Evolutionary conservation across 768 basidiomycete genomes (phyloP), one percentile per base, ranked within the genome.

Genomic region (Rhizopogon rudus): DNA sequence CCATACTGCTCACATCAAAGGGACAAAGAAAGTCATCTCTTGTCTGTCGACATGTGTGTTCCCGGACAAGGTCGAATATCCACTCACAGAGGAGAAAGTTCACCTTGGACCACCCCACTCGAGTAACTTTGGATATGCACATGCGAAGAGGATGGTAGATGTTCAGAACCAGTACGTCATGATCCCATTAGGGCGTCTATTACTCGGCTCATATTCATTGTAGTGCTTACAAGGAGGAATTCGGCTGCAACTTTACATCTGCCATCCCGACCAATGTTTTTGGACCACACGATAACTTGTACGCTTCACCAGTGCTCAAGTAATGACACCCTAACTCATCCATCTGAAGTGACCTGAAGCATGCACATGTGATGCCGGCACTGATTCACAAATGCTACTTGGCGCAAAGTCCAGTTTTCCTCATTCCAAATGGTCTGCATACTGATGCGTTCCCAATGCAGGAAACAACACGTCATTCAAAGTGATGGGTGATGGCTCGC

Each of bases 191-290:
- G 14, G 14, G 9, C 6, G 29, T 6, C 9, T 29, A 35, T 28
- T 52, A 17, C 17, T 28, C 9, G 7, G 37, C 54, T 64, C 17
- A 61, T 50, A 28, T 42, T 1, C 0, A 5, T 43, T 28, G 28
- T 56, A 95, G 94, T 59, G 95, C 95, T 0, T 98, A 98, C 79
- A 88, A 94, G 73, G 93, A 96, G 61, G 88, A 98, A 70, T 96
- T 87, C 63, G 95, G 94, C 17, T 86, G 85, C 74, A 93, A 92
- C 71, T 98, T 97, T 67, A 97, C 94, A 4, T 92, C 93, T 41
- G 93, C 94, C 13, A 98, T 98, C 65, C 95, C 96, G 1, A 98
- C 96, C 10, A 97, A 95, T 67, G 85, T 98, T n/a, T 98, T 98
- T 66, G 95, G 95, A 13, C 91, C 91, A 5, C 71, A 92, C 65